Evolutionary conservation across 2,329 filamentous ascomycete genomes (phyloP).

Genomic region (Conoideocrella luteorostrata): DNA sequence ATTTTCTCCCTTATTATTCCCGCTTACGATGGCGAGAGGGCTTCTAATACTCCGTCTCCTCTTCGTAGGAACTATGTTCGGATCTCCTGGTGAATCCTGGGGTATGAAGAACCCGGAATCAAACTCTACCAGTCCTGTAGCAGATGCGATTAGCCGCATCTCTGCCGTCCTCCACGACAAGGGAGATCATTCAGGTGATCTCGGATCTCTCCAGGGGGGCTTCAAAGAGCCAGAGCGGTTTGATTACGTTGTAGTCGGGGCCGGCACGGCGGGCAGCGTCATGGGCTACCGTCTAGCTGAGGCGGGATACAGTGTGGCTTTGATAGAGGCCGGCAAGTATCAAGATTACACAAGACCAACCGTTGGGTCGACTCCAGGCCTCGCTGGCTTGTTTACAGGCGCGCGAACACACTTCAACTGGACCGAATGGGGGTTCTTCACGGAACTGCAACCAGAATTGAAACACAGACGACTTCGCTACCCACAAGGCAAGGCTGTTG

Average conservation of each 20-base stretch:
- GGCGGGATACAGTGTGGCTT: neutral
- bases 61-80: neutral
- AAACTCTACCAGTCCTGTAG: neutral
- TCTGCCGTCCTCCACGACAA: neutral
- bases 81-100: neutral
- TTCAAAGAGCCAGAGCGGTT: neutral
- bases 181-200: neutral
- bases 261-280: slow-evolving; percentile 51
- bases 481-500: neutral
- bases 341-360: neutral
- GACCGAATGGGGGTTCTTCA: neutral
- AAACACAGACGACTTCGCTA: neutral
- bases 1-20: too few species aligned
- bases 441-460: neutral
- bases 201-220: neutral
- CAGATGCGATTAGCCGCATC: neutral
- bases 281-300: neutral
- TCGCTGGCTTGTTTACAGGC: neutral
- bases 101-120: neutral
- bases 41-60: neutral
- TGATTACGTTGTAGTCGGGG: slow-evolving; percentile 60
- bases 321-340: neutral
- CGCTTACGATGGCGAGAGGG: too few species aligned
- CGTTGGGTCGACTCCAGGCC: neutral
- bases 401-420: neutral